Conservation (phyloP, 2,329 filamentous ascomycete genomes). For the Monilinia vaccinii-corymbosi region DNA sequence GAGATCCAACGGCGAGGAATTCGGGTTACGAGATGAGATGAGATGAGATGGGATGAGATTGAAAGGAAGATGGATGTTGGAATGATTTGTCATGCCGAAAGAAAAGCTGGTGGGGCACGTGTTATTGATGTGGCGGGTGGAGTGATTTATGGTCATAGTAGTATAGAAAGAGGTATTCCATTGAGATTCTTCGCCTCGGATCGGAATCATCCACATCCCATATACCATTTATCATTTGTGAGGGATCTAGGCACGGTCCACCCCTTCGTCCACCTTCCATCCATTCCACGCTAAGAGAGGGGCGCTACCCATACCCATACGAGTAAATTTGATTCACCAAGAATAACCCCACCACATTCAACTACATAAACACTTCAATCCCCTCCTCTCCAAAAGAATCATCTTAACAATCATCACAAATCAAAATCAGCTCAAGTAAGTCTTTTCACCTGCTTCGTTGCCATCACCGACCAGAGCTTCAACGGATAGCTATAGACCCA, state of each 20-base stretch:
- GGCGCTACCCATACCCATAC: no score
- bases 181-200: not conserved
- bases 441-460: not conserved
- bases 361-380: constrained; percentile 12
- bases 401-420: constrained; percentile 9
- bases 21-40: constrained; percentile 5
- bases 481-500: not conserved
- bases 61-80: no score
- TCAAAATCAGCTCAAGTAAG: constrained; percentile 16
- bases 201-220: not conserved
- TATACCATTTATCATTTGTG: no score
- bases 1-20: no score
- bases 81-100: constrained; percentile 1
- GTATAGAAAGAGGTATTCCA: not conserved
- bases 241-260: not conserved
- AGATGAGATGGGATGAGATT: not conserved
- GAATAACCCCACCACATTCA: constrained; percentile 13
- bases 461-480: not conserved
- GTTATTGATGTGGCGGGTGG: constrained; percentile 13
- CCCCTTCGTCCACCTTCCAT: not conserved
- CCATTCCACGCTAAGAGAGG: constrained; percentile 9
- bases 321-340: constrained; percentile 10
- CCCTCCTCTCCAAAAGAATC: constrained; percentile 1
- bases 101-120: constrained; percentile 21
- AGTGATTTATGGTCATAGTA: not conserved